These are phyloP conservation scores for Jatropha multifida DNA, from an alignment of 441 rosid genomes.

Conservation along the genomic window DNA sequence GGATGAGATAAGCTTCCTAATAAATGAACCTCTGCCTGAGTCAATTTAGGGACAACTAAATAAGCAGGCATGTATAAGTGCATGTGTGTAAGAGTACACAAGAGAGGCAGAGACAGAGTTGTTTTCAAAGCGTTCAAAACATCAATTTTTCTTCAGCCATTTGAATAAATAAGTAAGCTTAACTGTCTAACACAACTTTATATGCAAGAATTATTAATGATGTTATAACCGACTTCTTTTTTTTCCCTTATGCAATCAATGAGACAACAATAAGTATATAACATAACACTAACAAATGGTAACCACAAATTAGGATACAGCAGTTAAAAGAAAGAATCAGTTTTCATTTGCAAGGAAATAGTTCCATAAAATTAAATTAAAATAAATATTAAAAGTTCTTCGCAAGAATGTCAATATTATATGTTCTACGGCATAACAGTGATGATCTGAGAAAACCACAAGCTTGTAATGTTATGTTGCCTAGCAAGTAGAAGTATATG, in stretches of 20 bases:
- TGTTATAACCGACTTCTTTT: neutral
- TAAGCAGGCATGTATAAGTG: neutral
- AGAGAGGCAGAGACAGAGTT: too few relatives aligned
- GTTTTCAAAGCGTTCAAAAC: neutral
- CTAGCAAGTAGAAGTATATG: neutral
- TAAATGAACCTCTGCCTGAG: neutral
- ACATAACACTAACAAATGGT: too few relatives aligned
- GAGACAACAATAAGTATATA: neutral
- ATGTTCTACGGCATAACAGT: neutral
- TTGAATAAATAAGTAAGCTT: neutral
- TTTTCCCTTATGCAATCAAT: too few relatives aligned
- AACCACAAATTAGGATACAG: too few relatives aligned
- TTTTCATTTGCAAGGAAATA: too few relatives aligned
- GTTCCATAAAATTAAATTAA: too few relatives aligned
- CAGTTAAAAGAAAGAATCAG: too few relatives aligned
- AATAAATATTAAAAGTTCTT: too few relatives aligned
- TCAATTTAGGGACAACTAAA: neutral
- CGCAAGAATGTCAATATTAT: neutral
- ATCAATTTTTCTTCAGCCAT: neutral
- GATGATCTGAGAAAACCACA: neutral
- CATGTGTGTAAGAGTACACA: neutral
- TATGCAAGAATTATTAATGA: neutral
- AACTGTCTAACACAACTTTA: neutral
- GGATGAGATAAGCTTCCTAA: constrained; percentile 5
- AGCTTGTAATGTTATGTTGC: too few relatives aligned